Conservation (phyloP, 345 rosid genomes). For the Pugionium dolabratum region DNA sequence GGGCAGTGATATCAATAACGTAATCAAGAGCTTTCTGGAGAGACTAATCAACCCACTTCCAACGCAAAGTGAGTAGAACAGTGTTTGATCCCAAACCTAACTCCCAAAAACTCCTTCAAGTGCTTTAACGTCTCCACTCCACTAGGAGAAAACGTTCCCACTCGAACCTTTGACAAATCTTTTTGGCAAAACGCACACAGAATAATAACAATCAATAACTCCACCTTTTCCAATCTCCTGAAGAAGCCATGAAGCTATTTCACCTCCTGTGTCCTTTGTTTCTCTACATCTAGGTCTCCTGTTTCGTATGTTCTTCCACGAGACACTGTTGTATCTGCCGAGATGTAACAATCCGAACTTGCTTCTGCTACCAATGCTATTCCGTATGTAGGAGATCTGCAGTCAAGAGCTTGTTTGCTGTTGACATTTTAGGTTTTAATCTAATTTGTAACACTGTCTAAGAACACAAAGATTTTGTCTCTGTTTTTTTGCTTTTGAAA, state of each 20-base stretch:
- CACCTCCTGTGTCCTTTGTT: constrained; percentile 75
- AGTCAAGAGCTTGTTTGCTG: not conserved
- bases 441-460: no score
- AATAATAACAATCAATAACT: constrained; percentile 80
- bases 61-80: constrained; percentile 62
- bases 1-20: constrained; percentile 6
- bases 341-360: constrained; percentile 78
- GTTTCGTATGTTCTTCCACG: constrained; percentile 45
- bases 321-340: constrained; percentile 75
- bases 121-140: constrained; percentile 80
- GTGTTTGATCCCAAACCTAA: constrained; percentile 65
- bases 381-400: constrained; percentile 95
- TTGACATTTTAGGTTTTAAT: no score
- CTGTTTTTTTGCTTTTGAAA: no score
- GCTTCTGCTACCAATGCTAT: constrained; percentile 90
- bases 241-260: constrained; percentile 80
- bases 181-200: constrained; percentile 73
- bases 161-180: constrained; percentile 84
- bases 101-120: constrained; percentile 72
- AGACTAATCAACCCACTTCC: constrained; percentile 84
- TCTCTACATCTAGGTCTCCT: constrained; percentile 60
- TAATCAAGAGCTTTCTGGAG: constrained; percentile 65
- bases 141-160: constrained; percentile 73
- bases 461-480: no score
- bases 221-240: constrained; percentile 91